phyloP scores from a whole-genome alignment of 768 basidiomycete genomes.

The Saitozyma sp. region DNA sequence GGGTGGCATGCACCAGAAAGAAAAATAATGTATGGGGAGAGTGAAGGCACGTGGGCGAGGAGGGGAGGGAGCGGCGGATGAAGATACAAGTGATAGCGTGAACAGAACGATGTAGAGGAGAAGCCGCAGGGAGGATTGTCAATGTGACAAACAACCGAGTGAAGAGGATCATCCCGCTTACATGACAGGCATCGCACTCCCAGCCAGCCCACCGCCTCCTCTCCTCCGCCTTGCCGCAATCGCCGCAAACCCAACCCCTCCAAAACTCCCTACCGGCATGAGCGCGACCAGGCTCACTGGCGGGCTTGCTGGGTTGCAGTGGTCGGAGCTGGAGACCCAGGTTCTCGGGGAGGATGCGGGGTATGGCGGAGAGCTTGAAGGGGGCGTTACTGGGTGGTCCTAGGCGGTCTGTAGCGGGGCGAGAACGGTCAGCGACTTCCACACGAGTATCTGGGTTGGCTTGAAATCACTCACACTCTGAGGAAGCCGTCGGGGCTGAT shows the following conservation, averaged over 20 bases:
- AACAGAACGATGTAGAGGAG: too few relatives aligned
- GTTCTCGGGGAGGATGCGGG: conserved; percentile 25
- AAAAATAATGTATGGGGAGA: too few relatives aligned
- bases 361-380: neutral
- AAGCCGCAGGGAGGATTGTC: neutral
- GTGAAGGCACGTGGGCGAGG: too few relatives aligned
- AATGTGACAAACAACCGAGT: neutral
- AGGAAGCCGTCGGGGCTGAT: too few relatives aligned
- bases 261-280: conserved; percentile 38
- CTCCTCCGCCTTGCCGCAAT: conserved; percentile 43
- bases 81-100: too few relatives aligned
- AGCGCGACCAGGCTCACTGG: conserved; percentile 3
- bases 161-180: neutral
- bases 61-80: too few relatives aligned
- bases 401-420: neutral
- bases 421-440: too few relatives aligned
- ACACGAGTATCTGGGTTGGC: too few relatives aligned
- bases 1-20: too few relatives aligned
- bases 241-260: conserved; percentile 41
- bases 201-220: conserved; percentile 41
- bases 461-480: too few relatives aligned
- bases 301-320: neutral
- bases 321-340: conserved; percentile 36
- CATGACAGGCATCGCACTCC: conserved; percentile 46
- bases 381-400: conserved; percentile 4